phyloP scores from a whole-genome alignment of 371 early-diverging fungal genomes.

The Mucor plumbeus region DNA sequence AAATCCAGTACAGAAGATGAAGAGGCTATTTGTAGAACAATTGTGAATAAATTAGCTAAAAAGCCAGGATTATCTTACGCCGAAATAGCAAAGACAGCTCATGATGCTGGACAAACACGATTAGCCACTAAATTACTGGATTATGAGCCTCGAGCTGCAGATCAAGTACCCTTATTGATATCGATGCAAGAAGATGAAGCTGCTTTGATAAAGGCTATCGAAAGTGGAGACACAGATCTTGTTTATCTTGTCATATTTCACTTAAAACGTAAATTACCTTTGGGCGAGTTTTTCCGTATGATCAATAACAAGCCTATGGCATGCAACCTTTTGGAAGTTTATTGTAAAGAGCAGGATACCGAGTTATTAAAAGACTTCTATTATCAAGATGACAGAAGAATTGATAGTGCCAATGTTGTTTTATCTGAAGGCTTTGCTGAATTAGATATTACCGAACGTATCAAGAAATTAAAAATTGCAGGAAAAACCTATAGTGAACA shows the following conservation, averaged over 20 bases:
- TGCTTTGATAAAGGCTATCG: conserved; percentile 89
- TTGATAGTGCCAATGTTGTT: conserved; percentile 74
- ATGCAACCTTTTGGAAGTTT: conserved; percentile 80
- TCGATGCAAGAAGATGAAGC: conserved; percentile 91
- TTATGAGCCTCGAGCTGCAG: conserved; percentile 91
- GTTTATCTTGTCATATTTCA: conserved; percentile 92
- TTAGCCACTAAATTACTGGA: conserved; percentile 91
- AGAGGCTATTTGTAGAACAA: conserved; percentile 77
- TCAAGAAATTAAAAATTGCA: conserved; percentile 73
- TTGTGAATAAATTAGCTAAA: conserved; percentile 78
- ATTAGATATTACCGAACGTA: conserved; percentile 59
- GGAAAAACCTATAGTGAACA: conserved; percentile 77
- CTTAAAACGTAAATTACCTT: conserved; percentile 80
- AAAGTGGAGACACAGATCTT: conserved; percentile 94
- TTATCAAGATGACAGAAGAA: conserved; percentile 90
- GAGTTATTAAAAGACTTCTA: conserved; percentile 90
- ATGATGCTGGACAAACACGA: conserved; percentile 82
- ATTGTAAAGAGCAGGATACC: conserved; percentile 76
- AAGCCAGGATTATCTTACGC: conserved; percentile 83
- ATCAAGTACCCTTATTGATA: conserved; percentile 93
- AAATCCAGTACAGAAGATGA: conserved; percentile 86
- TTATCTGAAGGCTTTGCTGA: conserved; percentile 65
- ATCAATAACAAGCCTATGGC: conserved; percentile 85
- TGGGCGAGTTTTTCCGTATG: conserved; percentile 90
- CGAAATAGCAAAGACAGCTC: conserved; percentile 93